phyloP scores from a whole-genome alignment of 2,329 filamentous ascomycete genomes.

The Pseudocercospora vitis region DNA sequence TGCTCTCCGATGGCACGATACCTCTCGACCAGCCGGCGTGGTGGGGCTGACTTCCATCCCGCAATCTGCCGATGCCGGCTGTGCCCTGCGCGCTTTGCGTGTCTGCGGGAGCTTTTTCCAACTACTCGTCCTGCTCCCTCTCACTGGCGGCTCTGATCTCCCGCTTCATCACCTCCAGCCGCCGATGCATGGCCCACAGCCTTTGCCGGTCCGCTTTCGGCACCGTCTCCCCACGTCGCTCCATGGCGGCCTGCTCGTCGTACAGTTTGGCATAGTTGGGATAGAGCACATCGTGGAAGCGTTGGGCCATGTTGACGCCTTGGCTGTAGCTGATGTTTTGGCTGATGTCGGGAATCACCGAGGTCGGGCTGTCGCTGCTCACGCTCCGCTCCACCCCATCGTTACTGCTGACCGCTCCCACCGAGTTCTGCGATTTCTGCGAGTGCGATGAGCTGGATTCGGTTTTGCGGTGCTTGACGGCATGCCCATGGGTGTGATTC shows the following conservation, averaged over 20 bases:
- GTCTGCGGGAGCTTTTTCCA: neutral
- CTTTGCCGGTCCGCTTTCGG: constrained; percentile 50
- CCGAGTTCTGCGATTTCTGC: constrained; percentile 29
- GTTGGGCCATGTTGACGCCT: constrained; percentile 48
- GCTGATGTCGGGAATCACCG: constrained; percentile 15
- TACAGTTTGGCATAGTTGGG: constrained; percentile 59
- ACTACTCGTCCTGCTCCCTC: constrained; percentile 25
- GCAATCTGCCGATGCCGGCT: neutral
- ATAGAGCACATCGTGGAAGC: constrained; percentile 58
- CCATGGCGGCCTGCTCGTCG: constrained; percentile 45
- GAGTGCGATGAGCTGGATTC: constrained; percentile 36
- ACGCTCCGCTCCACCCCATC: constrained; percentile 17
- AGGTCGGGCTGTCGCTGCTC: constrained; percentile 31
- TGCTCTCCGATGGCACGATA: constrained; percentile 1
- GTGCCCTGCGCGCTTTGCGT: neutral
- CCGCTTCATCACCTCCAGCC: constrained; percentile 57
- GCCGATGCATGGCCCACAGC: constrained; percentile 55
- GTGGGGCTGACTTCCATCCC: neutral
- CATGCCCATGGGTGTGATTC: constrained; percentile 21
- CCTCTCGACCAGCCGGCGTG: too few species aligned
- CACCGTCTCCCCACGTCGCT: constrained; percentile 34
- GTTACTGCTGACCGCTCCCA: constrained; percentile 27
- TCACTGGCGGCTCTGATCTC: constrained; percentile 50
- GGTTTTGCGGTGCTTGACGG: constrained; percentile 37
- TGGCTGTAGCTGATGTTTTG: constrained; percentile 42